Base-by-base conservation (phyloP, 2,329 filamentous ascomycete species). In the Pyrenophora tritici-repentis region DNA sequence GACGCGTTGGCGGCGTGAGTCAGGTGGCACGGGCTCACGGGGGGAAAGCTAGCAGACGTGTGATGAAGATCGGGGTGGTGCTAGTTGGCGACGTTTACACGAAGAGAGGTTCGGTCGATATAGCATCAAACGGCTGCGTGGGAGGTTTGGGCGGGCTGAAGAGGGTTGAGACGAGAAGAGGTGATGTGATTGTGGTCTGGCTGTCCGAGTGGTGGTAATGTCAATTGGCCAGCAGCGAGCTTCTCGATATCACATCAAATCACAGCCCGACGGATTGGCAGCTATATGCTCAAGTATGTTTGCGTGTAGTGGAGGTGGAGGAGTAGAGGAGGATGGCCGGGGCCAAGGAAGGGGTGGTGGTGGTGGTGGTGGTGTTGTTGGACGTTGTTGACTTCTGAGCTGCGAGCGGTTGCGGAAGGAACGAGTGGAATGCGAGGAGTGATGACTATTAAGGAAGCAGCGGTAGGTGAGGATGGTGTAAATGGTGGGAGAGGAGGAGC, bases 21-120 rank as follows among this genome's bases (percentile, higher is more conserved):
- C 70, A 73, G 63, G 61, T 61, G 44, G 65, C 61, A 67, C 67
- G 64, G 68, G 61, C 70, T 69, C 68, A 58, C 55, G 44, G 20
- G 40, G 43, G 40, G 57, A 43, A 51, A 50, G 58, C 59, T 65
- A 65, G 68, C 64, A 56, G 41, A 56, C 48, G 58, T 57, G 64
- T 63, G 62, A 50, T 39, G 42, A 44, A 22, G 50, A 52, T 57
- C 56, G 61, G 50, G 59, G 47, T 12, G 54, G 36, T 57, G 66
- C 66, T 55, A 50, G 57, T 59, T 63, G 66, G 56, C 63, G 64
- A 59, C 54, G 59, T 55, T 62, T 46, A 53, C 57, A 65, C 26
- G 26, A 58, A 41, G 54, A 50, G 53, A 59, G 42, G 45, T 44
- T 64, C 49, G 63, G 55, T 50, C 20, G 54, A 52, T 50, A 33